Evolutionary conservation across 768 basidiomycete species (phyloP).

Genomic region (Lactifluus subvellereus): DNA sequence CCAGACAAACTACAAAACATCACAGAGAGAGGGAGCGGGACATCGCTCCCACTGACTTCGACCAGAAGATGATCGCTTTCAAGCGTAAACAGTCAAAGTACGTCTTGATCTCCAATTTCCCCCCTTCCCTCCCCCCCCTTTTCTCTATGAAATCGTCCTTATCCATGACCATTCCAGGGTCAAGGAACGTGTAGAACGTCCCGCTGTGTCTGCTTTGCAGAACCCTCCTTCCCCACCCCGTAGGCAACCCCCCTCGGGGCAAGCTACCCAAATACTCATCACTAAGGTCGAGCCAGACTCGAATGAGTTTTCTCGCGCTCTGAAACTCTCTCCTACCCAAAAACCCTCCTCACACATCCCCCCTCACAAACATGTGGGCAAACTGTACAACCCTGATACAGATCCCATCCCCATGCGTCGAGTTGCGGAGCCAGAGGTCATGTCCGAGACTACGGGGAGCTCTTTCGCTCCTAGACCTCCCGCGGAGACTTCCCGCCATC

Average conservation of each 20-base stretch:
- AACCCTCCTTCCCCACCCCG: constrained; percentile 28
- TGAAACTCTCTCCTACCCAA: constrained; percentile 56
- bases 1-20: constrained; percentile 26
- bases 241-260: constrained; percentile 37
- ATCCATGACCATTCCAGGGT: neutral
- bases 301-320: constrained; percentile 65
- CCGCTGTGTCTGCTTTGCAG: constrained; percentile 33
- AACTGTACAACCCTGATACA: constrained; percentile 68
- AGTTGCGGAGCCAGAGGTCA: constrained; percentile 58
- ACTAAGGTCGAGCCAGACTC: constrained; percentile 52
- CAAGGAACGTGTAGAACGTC: constrained; percentile 26
- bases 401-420: constrained; percentile 57
- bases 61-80: constrained; percentile 61
- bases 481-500: constrained; percentile 31
- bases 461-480: constrained; percentile 42
- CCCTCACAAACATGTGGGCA: constrained; percentile 34
- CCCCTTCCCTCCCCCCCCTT: neutral
- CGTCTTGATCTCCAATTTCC: constrained; percentile 26
- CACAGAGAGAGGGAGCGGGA: constrained; percentile 33
- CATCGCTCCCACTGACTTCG: constrained; percentile 43
- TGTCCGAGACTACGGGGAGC: constrained; percentile 52
- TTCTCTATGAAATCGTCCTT: neutral
- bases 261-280: constrained; percentile 32
- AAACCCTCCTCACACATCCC: constrained; percentile 32
- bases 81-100: constrained; percentile 60